Base-by-base conservation (phyloP, 2,329 filamentous ascomycete genomes). In the Cyphellophora europaea region DNA sequence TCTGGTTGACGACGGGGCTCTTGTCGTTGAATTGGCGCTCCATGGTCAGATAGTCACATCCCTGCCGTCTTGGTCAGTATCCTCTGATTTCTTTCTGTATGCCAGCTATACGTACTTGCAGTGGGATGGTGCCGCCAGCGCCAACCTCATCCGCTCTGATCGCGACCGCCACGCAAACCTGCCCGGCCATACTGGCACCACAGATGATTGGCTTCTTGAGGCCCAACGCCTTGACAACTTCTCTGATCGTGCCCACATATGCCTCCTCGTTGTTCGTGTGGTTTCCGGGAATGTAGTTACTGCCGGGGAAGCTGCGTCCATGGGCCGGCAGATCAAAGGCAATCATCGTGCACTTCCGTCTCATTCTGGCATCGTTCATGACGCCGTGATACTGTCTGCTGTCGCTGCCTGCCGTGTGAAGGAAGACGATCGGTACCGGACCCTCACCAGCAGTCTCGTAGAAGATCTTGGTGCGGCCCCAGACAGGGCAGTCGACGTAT, bases 271-370 rank as follows among this genome's bases (percentile, higher is more conserved):
- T 67, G 35, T 63, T 67, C 19, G 63, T 67, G 44, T 69, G 63
- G n/a, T 55, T 59, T 5, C 64, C 63, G 0, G 61, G 56, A 8
- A 53, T 45, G 38, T 63, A 58, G 14, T 55, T 55, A 33, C 58
- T 51, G 10, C 59, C 58, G 0, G 67, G 66, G 37, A 69, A 70
- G 29, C 58, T 63, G 5, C 65, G 49, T 1, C 66, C 66, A 41
- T 70, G 67, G 3, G 62, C 65, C 1, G 66, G 67, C 6, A 70
- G 53, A 45, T 70, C 67, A 30, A 70, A 66, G 2, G 63, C 63
- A 29, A 61, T 62, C 66, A 70, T 70, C 13, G 56, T 62, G 37
- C 63, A 67, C 35, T 54, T 62, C 49, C 65, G 58, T 13, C 59
- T 54, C 62, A 67, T 67, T 10, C 54, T 51, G 17, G 52, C 37